Evolutionary conservation across 1,284 basidiomycete genomes (phyloP).

Genomic region (Boletus holoroseus): DNA sequence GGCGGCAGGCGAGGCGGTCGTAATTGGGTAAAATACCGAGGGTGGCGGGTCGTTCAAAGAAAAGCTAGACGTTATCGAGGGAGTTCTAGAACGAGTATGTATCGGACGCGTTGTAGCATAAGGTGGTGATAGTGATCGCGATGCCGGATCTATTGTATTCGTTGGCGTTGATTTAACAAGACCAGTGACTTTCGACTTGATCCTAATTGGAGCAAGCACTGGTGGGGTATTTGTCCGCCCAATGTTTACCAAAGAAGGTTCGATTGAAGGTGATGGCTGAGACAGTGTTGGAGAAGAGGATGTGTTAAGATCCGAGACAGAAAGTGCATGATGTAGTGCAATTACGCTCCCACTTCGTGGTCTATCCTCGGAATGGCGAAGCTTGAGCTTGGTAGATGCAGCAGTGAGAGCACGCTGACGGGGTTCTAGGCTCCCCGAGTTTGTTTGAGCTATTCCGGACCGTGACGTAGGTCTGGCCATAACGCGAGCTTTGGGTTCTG

Average conservation of each 20-base stretch:
- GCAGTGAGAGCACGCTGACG: slow-evolving; percentile 38
- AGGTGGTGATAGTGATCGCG: slow-evolving; percentile 30
- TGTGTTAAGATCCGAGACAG: slow-evolving; percentile 25
- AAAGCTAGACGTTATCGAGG: slow-evolving; percentile 42
- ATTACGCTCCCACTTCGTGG: slow-evolving; percentile 34
- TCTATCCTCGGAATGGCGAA: slow-evolving; percentile 19
- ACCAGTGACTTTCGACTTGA: slow-evolving; percentile 55
- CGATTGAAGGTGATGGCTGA: slow-evolving; percentile 22
- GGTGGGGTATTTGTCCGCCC: slow-evolving; percentile 12
- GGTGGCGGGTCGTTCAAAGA: slow-evolving; percentile 33
- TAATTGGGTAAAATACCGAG: slow-evolving; percentile 49
- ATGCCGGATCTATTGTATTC: slow-evolving; percentile 11
- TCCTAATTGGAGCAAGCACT: slow-evolving; percentile 29
- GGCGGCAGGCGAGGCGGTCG: slow-evolving; percentile 47
- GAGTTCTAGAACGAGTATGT: slow-evolving; percentile 37
- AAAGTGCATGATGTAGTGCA: slow-evolving; percentile 34
- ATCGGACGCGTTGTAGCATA: slow-evolving; percentile 34
- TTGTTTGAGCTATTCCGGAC: slow-evolving; percentile 19
- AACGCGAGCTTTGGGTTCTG: slow-evolving; percentile 21
- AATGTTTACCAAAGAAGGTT: slow-evolving; percentile 10
- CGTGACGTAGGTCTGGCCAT: slow-evolving; percentile 28
- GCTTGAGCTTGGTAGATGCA: slow-evolving; percentile 25
- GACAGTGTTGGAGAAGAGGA: slow-evolving; percentile 17
- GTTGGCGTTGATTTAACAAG: slow-evolving; percentile 38
- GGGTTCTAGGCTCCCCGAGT: slow-evolving; percentile 22